Conservation (phyloP, 257 asterid species). For the Forsythia viridissima region DNA sequence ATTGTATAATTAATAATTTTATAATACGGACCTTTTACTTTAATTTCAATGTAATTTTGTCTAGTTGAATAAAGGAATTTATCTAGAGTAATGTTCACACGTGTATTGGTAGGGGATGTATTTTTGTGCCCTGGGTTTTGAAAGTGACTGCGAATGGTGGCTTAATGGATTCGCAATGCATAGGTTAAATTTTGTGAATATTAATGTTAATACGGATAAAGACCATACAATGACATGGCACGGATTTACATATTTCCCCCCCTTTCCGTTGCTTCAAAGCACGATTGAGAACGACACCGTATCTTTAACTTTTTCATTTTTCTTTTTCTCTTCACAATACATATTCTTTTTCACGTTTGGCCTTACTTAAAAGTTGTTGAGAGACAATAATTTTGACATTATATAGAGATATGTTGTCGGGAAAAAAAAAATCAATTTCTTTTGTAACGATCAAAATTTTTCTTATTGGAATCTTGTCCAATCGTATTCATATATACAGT, state of each 20-base stretch:
- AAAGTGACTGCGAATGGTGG: conserved; percentile 12
- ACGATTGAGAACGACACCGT: neutral
- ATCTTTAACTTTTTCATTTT: neutral
- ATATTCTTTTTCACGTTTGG: no score
- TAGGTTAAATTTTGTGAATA: conserved; percentile 1
- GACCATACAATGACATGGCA: conserved; percentile 10
- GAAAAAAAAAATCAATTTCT: no score
- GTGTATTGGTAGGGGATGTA: neutral
- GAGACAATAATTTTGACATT: no score
- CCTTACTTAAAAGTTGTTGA: no score
- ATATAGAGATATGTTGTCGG: no score
- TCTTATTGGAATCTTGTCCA: no score
- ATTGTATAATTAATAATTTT: no score
- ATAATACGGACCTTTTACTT: no score
- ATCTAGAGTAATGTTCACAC: neutral
- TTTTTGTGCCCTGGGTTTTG: conserved; percentile 11
- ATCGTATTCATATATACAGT: no score
- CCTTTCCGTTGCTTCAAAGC: neutral
- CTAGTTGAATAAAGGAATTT: neutral
- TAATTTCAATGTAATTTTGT: no score
- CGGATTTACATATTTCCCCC: neutral
- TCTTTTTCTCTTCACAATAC: no score
- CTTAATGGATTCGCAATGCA: conserved; percentile 22
- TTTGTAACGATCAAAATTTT: no score
- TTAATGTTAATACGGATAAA: conserved; percentile 6